Base-by-base conservation (phyloP, 345 rosid species). In the Ailanthus altissimus region DNA sequence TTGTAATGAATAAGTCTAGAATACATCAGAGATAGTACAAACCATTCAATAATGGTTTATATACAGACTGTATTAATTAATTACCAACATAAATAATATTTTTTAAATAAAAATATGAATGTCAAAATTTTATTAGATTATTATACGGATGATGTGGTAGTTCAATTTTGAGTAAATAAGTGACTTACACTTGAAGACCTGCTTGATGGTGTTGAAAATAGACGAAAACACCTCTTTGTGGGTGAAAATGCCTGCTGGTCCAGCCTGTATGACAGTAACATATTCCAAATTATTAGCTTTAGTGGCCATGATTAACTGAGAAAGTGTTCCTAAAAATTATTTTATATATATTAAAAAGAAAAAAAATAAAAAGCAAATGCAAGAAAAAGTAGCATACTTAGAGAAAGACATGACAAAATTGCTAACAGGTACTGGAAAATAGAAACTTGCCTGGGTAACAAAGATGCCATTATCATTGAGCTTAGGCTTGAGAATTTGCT, bases 161-260 rank as follows among this genome's bases (percentile, higher is more conserved):
- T 32, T 32, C 59, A 11, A 46, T 45, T 43, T 21, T 10, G 8
- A 61, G 2, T 15, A 38, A 3, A 9, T 6, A 5, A 13, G 43
- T 74, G 66, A 60, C 94, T 88, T 88, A 95, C 99, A 83, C 80
- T 89, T 89, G 89, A 95, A 89, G 73, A 94, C 99, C 73, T 93
- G 99, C 63, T 87, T 93, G 87, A 90, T 82, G 38, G 99, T 95
- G 86, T 95, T 93, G 87, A 89, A 88, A 73, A 95, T 95, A 36
- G 98, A 93, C 25, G 98, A 80, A 81, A 93, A 95, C 18, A 95
- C 99, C 83, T 95, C 98, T 78, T 88, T 91, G 85, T 95, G 99
- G 74, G 96, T 91, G 88, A 88, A 95, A 77, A 93, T 89, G 59
- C 99, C 99, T 23, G 99, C 99, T 42, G 99, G 99, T 75, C 99